phyloP scores from a whole-genome alignment of 352 stramenopile genomes.

The Phytophthora pisi region DNA sequence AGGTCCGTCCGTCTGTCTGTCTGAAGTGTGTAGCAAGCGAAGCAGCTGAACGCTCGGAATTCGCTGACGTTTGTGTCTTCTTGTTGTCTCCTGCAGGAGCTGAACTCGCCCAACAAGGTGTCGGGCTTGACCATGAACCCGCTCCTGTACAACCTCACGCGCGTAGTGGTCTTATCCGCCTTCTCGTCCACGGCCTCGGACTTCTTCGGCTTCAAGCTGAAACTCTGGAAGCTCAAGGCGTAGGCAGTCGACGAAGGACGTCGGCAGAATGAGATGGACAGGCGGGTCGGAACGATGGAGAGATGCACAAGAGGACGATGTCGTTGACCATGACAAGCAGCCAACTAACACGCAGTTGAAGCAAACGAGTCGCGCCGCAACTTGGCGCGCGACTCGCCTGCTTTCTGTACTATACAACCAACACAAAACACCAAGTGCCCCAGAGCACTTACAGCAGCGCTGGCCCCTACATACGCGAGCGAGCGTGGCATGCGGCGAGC shows the following conservation, averaged over 20 bases:
- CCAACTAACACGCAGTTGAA: conserved; percentile 15
- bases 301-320: conserved; percentile 21
- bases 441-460: conserved; percentile 10
- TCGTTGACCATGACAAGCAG: conserved; percentile 6
- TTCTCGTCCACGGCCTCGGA: conserved; percentile 90
- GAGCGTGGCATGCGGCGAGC: background rate
- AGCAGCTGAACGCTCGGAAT: conserved; percentile 3
- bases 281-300: conserved; percentile 26
- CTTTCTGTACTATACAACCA: conserved; percentile 15
- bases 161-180: conserved; percentile 88
- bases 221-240: conserved; percentile 90
- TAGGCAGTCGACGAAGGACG: conserved; percentile 30
- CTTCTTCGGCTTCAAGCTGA: conserved; percentile 92
- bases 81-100: conserved; percentile 47
- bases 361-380: background rate
- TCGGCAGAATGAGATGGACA: conserved; percentile 31
- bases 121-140: conserved; percentile 92
- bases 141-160: conserved; percentile 89
- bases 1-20: conserved; percentile 41
- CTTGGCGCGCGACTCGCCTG: conserved; percentile 15
- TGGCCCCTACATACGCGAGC: too few species aligned
- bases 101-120: conserved; percentile 92
- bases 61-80: conserved; percentile 27
- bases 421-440: conserved; percentile 4
- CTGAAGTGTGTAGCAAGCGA: conserved; percentile 2